Conservation (phyloP, 352 stramenopile genomes). For the Pythium phragmiticola region DNA sequence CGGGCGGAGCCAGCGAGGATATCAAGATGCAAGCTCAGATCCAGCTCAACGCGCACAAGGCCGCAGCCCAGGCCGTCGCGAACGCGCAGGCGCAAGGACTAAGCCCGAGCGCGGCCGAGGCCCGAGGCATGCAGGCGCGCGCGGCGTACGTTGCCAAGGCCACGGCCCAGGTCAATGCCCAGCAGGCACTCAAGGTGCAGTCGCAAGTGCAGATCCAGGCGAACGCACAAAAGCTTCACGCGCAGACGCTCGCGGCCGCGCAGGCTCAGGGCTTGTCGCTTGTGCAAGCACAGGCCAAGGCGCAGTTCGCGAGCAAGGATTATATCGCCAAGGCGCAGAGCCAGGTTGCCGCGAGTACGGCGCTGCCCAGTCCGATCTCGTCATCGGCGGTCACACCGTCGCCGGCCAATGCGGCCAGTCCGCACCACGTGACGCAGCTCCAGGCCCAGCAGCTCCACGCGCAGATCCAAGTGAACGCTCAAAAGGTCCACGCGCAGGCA, state of each 20-base stretch:
- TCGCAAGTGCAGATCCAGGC: constrained; percentile 89
- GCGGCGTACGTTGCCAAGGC: constrained; percentile 85
- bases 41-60: constrained; percentile 83
- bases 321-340: constrained; percentile 89
- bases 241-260: constrained; percentile 77
- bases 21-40: constrained; percentile 85
- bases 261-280: constrained; percentile 85
- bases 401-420: constrained; percentile 48
- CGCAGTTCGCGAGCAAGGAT: constrained; percentile 86
- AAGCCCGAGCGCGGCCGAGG: constrained; percentile 62
- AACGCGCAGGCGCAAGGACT: constrained; percentile 80
- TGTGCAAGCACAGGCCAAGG: constrained; percentile 84
- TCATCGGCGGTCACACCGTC: constrained; percentile 34
- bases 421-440: constrained; percentile 55
- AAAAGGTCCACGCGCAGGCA: constrained; percentile 88
- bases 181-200: constrained; percentile 80
- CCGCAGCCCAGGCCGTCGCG: constrained; percentile 72
- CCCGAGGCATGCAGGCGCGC: constrained; percentile 76
- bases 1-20: constrained; percentile 42
- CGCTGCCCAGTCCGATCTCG: constrained; percentile 46
- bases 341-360: constrained; percentile 62
- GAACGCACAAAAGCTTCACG: constrained; percentile 87
- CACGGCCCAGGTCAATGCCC: constrained; percentile 81
- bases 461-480: constrained; percentile 88
- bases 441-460: constrained; percentile 80